A percentile compares a stretch with the other conserved stretches of the same genome.
Evolutionary conservation across 306 rosid species (phyloP).

Genomic region (Parietaria judaica): DNA sequence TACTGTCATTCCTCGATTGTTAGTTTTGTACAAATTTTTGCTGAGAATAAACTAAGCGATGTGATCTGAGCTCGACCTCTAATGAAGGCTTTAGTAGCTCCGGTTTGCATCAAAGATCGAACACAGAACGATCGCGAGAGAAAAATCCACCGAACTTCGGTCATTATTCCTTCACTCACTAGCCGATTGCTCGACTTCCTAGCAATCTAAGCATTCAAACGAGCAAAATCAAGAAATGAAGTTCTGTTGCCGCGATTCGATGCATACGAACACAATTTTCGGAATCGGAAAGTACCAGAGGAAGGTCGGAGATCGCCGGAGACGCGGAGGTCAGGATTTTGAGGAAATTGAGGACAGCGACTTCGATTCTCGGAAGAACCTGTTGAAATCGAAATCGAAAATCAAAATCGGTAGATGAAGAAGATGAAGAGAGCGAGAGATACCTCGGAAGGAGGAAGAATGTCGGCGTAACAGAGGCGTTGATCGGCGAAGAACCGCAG

Average conservation of each 20-base stretch:
- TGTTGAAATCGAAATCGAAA: constrained; percentile 10
- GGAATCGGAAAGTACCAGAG: constrained; percentile 38
- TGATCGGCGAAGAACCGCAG: constrained; percentile 77
- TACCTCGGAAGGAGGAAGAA: constrained; percentile 51
- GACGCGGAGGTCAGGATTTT: constrained; percentile 49
- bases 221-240: constrained; percentile 12
- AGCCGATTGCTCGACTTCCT: constrained; percentile 54
- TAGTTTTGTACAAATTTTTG: background rate
- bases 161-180: constrained; percentile 48
- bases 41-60: constrained; percentile 4
- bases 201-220: constrained; percentile 38
- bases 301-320: constrained; percentile 75
- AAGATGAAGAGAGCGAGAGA: background rate
- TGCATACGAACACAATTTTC: background rate
- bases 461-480: constrained; percentile 63
- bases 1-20: constrained; percentile 22
- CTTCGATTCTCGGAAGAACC: constrained; percentile 82
- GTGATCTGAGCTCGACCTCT: constrained; percentile 37
- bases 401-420: constrained; percentile 1
- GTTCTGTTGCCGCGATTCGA: no score
- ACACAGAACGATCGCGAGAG: constrained; percentile 50
- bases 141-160: constrained; percentile 55
- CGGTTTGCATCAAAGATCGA: constrained; percentile 69
- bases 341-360: constrained; percentile 77
- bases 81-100: constrained; percentile 62